Base-by-base conservation (phyloP, 225 moss, liverwort and hornwort genomes). In the Pseudoscleropodium purum region DNA sequence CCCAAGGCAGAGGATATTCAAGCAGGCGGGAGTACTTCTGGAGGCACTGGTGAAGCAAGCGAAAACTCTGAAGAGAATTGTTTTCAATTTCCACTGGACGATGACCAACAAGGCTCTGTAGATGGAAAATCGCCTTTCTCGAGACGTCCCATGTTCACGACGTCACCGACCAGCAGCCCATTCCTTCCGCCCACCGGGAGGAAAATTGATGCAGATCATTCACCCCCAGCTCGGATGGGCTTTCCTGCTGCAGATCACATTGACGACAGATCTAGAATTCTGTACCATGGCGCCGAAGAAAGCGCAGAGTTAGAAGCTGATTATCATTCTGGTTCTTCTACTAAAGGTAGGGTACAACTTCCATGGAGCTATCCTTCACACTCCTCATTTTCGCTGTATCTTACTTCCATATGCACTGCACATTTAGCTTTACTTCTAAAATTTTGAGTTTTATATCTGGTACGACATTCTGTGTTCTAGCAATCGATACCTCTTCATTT, bases 31-130 rank as follows among this genome's bases (percentile, higher is more conserved):
- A 94, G 93, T 92, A 95, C 77, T 65, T 94, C 93, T 85, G 93
- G 89, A 92, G 92, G 91, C 64, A 93, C 95, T 78, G 90, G 91
- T 84, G 98, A 98, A 85, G 93, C 94, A 88, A 94, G 95, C 64
- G 98, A 98, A 90, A 93, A 95, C 49, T 95, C 95, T 83, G 95
- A 94, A 82, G 96, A 98, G 66, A 96, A 96, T 13, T 96, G 96
- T 85, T 96, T 98, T 68, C 98, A 96, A 54, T 96, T 98, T 92
- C 78, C 92, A 52, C 91, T 96, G 47, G 98, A 98, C 84, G 98
- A 98, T 84, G 96, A 96, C 82, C 87, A 94, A 79, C 96, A 96
- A 83, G 93, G 94, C 74, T 95, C 95, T 84, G 90, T 88, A 45
- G 95, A 95, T 86, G 90, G 89, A 27, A 95, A 91, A 70, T 84